Percentiles rank a stretch among this genome's conserved stretches.
These are phyloP conservation scores for Crucibulum laeve DNA, from an alignment of 768 basidiomycete genomes.

Conservation along the genomic window DNA sequence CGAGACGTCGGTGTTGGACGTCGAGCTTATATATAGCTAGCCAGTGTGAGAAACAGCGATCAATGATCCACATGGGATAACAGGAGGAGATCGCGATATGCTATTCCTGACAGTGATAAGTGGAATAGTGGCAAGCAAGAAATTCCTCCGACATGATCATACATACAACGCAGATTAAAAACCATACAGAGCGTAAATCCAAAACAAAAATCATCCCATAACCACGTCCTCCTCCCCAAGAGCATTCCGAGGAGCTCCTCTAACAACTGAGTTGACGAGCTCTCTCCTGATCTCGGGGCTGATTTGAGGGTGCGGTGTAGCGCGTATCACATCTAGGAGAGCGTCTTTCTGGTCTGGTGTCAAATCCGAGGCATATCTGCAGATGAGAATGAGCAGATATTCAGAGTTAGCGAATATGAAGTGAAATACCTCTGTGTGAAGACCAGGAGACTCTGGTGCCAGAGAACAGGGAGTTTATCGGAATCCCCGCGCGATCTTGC, in stretches of 20 bases:
- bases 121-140: too few species aligned
- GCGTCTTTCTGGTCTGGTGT: slow-evolving; percentile 98
- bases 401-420: not conserved
- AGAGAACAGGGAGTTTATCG: slow-evolving; percentile 89
- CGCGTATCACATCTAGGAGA: slow-evolving; percentile 87
- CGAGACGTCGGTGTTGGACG: not conserved
- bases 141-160: too few species aligned
- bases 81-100: not conserved
- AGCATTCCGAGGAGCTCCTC: slow-evolving; percentile 73
- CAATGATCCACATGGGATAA: not conserved
- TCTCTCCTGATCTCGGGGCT: slow-evolving; percentile 88
- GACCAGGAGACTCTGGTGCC: slow-evolving; percentile 95
- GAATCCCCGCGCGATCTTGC: slow-evolving; percentile 63
- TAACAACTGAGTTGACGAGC: slow-evolving; percentile 77
- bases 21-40: too few species aligned
- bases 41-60: too few species aligned
- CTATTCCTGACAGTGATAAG: not conserved
- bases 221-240: slow-evolving; percentile 62
- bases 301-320: slow-evolving; percentile 83
- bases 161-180: too few species aligned
- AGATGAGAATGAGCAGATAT: slow-evolving; percentile 1
- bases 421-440: slow-evolving; percentile 80
- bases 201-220: slow-evolving; percentile 41
- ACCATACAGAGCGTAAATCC: slow-evolving; percentile 1
- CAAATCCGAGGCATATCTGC: slow-evolving; percentile 87